Base-by-base conservation (phyloP, 805 yeast species). In the Yamadazyma scolyti region DNA sequence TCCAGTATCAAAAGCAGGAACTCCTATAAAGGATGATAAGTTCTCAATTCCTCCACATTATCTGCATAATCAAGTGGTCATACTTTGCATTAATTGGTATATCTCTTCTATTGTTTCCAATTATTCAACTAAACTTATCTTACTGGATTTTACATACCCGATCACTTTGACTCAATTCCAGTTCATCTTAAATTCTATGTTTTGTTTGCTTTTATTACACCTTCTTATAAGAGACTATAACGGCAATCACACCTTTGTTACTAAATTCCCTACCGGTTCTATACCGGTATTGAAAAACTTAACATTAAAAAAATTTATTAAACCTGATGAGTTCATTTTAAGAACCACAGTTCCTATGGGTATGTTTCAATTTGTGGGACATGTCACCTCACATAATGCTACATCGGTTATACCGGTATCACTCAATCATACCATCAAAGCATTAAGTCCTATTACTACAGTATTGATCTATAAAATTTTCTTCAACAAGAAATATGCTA, bases 401-500 rank as follows among this genome's bases (percentile, higher is more conserved):
- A 88, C 96, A 2, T 74, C 89, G 2, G 57, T 84, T 39, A 85
- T 93, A 30, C 96, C 96, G 0, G 96, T 93, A n/a, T 84, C 96
- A 4, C 62, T 89, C 42, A 97, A 93, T 13, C 97, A 90, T 56
- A 88, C 97, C 6, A 79, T 90, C 46, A 93, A 93, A 61, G 93
- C 96, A 2, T 65, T 90, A 22, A 81, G 95, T 19, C 98, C 98
- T 2, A 66, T 90, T 16, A 75, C 86, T 28, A 90, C 97, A 0
- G 97, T 93, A 9, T 56, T 77, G 18, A 84, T 85, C 25, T 88
- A 88, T 59, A 68, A 83, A 42, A 38, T 79, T 9, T 33, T 81
- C 22, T 82, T 81, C 50, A 65, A 71, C 18, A 72, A 66, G 28
- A 58, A 63, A 27, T 90, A 84, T 66, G 68, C 70, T 32, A 29